Evolutionary conservation across 306 rosid genomes (phyloP).

Genomic region (Clitoria ternatea): DNA sequence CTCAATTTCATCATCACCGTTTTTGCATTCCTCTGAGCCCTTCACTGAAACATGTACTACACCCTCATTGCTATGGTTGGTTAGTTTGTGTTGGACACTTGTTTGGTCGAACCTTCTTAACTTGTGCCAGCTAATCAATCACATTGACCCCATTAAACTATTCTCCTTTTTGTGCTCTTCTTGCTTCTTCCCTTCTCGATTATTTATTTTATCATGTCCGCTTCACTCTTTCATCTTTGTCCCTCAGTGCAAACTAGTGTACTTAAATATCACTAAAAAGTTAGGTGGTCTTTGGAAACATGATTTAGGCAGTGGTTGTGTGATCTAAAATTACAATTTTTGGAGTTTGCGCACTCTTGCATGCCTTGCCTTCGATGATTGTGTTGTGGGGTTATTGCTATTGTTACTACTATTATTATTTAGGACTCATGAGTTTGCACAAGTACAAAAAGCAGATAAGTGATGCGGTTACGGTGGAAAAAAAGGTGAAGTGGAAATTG

Average conservation of each 20-base stretch:
- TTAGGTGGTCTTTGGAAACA: constrained; percentile 19
- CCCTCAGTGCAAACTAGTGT: constrained; percentile 1
- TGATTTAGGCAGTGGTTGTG: constrained; percentile 13
- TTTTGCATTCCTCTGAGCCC: background rate
- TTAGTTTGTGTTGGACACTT: background rate
- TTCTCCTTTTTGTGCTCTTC: background rate
- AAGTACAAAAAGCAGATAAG: constrained; percentile 37
- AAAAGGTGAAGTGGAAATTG: constrained; percentile 36
- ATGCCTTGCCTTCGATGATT: constrained; percentile 35
- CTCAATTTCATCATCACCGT: background rate
- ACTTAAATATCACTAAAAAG: constrained; percentile 26
- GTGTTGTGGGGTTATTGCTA: too few species aligned
- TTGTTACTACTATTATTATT: too few species aligned
- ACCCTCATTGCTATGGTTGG: background rate
- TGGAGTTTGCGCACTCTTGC: constrained; percentile 4
- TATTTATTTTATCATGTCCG: background rate
- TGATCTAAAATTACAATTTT: constrained; percentile 12
- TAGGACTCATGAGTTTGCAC: constrained; percentile 32
- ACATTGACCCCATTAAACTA: background rate
- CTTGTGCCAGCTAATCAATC: constrained; percentile 33
- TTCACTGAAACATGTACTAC: background rate
- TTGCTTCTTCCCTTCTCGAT: constrained; percentile 15
- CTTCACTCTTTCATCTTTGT: constrained; percentile 21
- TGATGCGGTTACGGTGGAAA: constrained; percentile 28
- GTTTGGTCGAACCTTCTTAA: background rate